These are phyloP conservation scores for Blastobotrys elegans DNA, from an alignment of 1,139 yeast species.

Conservation along the genomic window DNA sequence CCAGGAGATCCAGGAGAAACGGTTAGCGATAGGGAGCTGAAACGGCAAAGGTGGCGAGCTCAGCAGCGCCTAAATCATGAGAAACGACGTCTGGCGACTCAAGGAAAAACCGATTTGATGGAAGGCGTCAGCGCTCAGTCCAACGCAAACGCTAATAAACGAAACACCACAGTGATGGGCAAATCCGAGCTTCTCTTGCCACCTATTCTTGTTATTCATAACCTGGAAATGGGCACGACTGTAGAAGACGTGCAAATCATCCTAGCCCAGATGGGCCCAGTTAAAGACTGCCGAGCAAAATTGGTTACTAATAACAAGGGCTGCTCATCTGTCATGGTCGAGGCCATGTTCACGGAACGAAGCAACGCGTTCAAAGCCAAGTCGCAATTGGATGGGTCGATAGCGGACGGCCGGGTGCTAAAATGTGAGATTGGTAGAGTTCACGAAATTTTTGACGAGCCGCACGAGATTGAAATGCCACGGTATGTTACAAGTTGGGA, in stretches of 20 bases:
- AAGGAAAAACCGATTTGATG: not conserved
- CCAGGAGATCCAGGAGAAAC: not conserved
- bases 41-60: not conserved
- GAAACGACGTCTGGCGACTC: not conserved
- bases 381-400: slow-evolving; percentile 25
- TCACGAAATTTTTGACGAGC: slow-evolving; percentile 20
- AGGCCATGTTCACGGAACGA: slow-evolving; percentile 24
- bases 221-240: slow-evolving; percentile 28
- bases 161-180: not conserved
- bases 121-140: not conserved
- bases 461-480: slow-evolving; percentile 9
- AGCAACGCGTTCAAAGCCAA: slow-evolving; percentile 23
- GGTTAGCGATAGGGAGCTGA: not conserved
- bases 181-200: slow-evolving; percentile 18
- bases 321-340: slow-evolving; percentile 24
- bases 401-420: slow-evolving; percentile 29
- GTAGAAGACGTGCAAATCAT: slow-evolving; percentile 24
- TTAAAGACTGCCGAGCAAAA: slow-evolving; percentile 8
- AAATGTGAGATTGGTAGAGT: slow-evolving; percentile 23
- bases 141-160: not conserved
- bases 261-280: slow-evolving; percentile 20
- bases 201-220: slow-evolving; percentile 26
- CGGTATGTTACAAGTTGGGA: slow-evolving; percentile 18
- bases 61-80: not conserved
- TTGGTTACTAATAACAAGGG: slow-evolving; percentile 22